A percentile compares a stretch with the other conserved stretches of the same genome.
Conservation (phyloP, 352 stramenopile genomes). For the Phytophthora hibernalis region DNA sequence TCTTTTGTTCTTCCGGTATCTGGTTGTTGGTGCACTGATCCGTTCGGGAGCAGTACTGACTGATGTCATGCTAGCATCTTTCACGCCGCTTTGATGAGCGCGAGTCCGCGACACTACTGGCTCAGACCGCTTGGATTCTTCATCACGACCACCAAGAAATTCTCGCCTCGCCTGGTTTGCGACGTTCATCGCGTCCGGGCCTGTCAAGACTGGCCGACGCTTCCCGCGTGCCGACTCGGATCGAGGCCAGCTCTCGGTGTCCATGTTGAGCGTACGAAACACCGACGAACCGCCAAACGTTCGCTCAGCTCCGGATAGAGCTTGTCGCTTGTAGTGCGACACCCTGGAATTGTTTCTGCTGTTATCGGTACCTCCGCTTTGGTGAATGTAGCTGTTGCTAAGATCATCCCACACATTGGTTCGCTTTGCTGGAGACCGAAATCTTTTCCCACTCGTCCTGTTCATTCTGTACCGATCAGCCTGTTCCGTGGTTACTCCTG, state of each 20-base stretch:
- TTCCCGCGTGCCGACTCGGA: constrained; percentile 26
- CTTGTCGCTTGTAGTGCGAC: constrained; percentile 30
- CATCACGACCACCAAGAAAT: constrained; percentile 35
- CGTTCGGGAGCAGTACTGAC: neutral
- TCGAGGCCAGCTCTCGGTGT: constrained; percentile 21
- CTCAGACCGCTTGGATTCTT: constrained; percentile 26
- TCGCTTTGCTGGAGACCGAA: constrained; percentile 29
- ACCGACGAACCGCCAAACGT: constrained; percentile 34
- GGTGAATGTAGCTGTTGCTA: constrained; percentile 32
- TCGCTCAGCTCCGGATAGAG: constrained; percentile 20
- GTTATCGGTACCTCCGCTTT: constrained; percentile 17
- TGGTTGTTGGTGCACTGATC: constrained; percentile 3
- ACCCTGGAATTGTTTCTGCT: constrained; percentile 10
- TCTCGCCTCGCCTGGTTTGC: constrained; percentile 43
- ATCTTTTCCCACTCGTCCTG: constrained; percentile 36
- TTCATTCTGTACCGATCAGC: constrained; percentile 44
- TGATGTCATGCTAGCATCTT: neutral
- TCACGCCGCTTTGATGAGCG: neutral
- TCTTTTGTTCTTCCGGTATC: constrained; percentile 29
- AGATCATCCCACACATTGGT: constrained; percentile 34
- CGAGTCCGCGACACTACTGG: neutral
- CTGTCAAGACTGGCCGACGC: constrained; percentile 38
- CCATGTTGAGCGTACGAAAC: constrained; percentile 36
- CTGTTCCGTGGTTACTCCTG: constrained; percentile 39
- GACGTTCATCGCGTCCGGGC: constrained; percentile 43